Evolutionary conservation across 2,329 filamentous ascomycete species (phyloP).

Genomic region (Colletotrichum somersetense): DNA sequence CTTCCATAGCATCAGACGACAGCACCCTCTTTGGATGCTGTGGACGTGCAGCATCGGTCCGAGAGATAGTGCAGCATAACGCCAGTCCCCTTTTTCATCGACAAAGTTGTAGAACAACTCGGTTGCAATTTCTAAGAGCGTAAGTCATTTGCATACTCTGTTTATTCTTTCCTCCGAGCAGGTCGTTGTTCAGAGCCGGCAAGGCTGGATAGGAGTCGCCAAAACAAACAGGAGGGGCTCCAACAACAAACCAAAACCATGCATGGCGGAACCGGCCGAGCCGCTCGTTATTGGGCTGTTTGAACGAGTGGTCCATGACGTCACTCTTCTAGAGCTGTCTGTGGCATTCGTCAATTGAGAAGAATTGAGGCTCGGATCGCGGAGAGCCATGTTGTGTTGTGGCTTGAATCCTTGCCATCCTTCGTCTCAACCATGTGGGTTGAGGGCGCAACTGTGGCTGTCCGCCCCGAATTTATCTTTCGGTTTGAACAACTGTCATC

Average conservation of each 20-base stretch:
- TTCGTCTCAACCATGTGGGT: slow-evolving; percentile 10
- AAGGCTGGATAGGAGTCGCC: neutral
- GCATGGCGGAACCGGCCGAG: neutral
- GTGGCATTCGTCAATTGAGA: neutral
- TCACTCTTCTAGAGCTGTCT: neutral
- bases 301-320: neutral
- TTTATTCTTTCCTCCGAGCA: neutral
- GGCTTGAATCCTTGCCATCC: neutral
- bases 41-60: neutral
- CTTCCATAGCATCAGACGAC: neutral
- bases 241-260: neutral
- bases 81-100: neutral
- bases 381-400: neutral
- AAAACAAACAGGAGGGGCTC: neutral
- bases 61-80: neutral
- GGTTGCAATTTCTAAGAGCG: neutral
- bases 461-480: neutral
- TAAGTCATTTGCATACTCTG: no score
- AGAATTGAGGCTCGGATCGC: neutral
- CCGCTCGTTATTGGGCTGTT: neutral
- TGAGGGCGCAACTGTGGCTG: slow-evolving; percentile 14
- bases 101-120: neutral
- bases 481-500: slow-evolving; percentile 3
- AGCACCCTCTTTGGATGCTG: neutral
- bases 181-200: no score